Conservation (phyloP, 2,329 filamentous ascomycete species). For the Corynespora cassiicola region DNA sequence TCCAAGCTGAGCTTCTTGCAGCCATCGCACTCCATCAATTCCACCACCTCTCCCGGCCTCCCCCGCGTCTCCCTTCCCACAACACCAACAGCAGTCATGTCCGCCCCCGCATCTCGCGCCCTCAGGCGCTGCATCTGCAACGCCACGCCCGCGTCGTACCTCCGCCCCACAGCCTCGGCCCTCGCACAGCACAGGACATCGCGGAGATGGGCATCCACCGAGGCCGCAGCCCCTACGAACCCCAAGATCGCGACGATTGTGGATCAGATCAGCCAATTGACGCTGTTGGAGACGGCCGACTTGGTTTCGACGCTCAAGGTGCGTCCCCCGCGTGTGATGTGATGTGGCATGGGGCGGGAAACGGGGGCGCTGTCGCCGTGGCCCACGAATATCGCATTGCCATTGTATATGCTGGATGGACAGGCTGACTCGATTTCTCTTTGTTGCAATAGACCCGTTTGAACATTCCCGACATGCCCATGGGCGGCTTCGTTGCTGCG, state of each 20-base stretch:
- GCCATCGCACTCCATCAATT: constrained; percentile 21
- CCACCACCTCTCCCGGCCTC: constrained; percentile 15
- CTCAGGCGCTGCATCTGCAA: constrained; percentile 53
- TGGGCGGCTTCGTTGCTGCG: constrained; percentile 85
- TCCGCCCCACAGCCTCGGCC: constrained; percentile 39
- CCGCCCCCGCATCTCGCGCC: constrained; percentile 51
- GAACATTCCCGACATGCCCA: constrained; percentile 97
- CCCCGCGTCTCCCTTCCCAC: constrained; percentile 22
- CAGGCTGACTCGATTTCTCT: constrained; percentile 9
- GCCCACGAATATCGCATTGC: constrained; percentile 3
- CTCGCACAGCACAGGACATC: constrained; percentile 48
- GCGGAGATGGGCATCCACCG: constrained; percentile 89
- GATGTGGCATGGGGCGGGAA: too few relatives aligned
- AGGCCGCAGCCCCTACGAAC: constrained; percentile 69
- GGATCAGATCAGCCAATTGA: constrained; percentile 98
- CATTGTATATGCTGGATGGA: neutral
- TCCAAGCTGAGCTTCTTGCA: too few relatives aligned
- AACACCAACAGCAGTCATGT: constrained; percentile 50
- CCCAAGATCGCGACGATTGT: constrained; percentile 96
- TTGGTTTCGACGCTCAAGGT: constrained; percentile 96
- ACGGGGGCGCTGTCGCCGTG: neutral
- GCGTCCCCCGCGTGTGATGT: constrained; percentile 20
- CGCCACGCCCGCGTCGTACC: constrained; percentile 28
- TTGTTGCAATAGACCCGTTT: constrained; percentile 81
- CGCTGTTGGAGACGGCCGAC: constrained; percentile 94